These are phyloP conservation scores for Scedosporium dehoogii DNA, from an alignment of 2,329 filamentous ascomycete species.

Conservation along the genomic window DNA sequence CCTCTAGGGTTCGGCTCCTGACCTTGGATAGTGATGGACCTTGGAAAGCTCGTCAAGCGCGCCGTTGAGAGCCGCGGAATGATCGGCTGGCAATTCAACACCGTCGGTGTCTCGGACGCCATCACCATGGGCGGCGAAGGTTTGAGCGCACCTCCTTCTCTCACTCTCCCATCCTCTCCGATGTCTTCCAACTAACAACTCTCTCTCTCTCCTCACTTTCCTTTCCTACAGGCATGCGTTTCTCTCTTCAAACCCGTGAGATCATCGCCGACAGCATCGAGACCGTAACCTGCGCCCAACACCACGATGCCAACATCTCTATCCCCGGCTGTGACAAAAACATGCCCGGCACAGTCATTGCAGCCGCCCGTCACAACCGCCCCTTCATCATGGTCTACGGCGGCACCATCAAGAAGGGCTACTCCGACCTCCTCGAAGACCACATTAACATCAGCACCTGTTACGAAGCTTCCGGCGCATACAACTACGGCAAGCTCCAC, in stretches of 20 bases:
- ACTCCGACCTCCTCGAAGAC: slow-evolving; percentile 64
- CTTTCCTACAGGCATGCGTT: slow-evolving; percentile 67
- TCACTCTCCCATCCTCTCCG: background rate
- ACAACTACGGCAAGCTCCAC: slow-evolving; percentile 66
- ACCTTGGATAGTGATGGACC: slow-evolving; percentile 56
- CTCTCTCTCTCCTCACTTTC: slow-evolving; percentile 2
- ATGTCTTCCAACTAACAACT: background rate
- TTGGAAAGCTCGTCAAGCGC: slow-evolving; percentile 80
- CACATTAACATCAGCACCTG: slow-evolving; percentile 82
- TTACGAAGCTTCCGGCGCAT: slow-evolving; percentile 80
- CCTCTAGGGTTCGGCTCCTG: background rate
- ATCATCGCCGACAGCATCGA: slow-evolving; percentile 93
- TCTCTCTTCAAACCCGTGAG: slow-evolving; percentile 81
- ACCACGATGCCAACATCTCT: slow-evolving; percentile 85
- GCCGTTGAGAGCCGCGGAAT: slow-evolving; percentile 72
- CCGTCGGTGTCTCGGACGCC: slow-evolving; percentile 77
- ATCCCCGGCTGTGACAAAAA: slow-evolving; percentile 97
- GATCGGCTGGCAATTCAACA: slow-evolving; percentile 93
- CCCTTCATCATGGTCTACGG: slow-evolving; percentile 95
- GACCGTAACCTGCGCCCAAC: slow-evolving; percentile 83
- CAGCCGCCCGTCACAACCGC: slow-evolving; percentile 80
- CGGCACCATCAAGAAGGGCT: slow-evolving; percentile 82
- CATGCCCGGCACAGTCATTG: slow-evolving; percentile 90
- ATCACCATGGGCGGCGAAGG: slow-evolving; percentile 95
- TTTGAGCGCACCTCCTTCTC: slow-evolving; percentile 22